Evolutionary conservation across 2,329 filamentous ascomycete species (phyloP).

Genomic region (Davidsoniella virescens): DNA sequence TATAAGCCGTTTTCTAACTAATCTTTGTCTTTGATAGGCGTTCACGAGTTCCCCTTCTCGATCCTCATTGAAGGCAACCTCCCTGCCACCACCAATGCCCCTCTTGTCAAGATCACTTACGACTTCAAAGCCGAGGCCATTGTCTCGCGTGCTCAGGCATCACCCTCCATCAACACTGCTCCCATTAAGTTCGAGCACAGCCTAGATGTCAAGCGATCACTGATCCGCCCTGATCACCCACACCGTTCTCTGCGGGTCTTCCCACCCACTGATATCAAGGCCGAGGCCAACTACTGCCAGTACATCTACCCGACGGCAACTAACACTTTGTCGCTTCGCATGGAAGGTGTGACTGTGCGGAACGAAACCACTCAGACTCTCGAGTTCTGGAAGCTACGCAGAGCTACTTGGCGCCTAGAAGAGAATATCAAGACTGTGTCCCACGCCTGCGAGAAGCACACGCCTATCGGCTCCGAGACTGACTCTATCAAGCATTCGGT

Average conservation of each 20-base stretch:
- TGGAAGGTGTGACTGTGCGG: constrained; percentile 67
- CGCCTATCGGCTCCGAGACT: constrained; percentile 27
- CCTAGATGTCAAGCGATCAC: constrained; percentile 62
- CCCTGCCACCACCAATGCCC: constrained; percentile 66
- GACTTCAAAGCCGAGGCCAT: constrained; percentile 53
- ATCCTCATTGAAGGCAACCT: constrained; percentile 70
- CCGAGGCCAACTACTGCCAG: constrained; percentile 64
- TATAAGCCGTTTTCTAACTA: constrained; percentile 14
- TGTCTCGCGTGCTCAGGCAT: constrained; percentile 40
- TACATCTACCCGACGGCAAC: constrained; percentile 75
- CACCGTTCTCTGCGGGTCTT: constrained; percentile 90
- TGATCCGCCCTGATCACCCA: constrained; percentile 56
- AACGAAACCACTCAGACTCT: constrained; percentile 56
- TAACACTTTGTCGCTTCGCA: constrained; percentile 62
- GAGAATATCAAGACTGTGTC: constrained; percentile 69
- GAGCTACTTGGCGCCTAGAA: constrained; percentile 84
- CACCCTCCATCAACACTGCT: constrained; percentile 21
- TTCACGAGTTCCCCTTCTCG: constrained; percentile 75
- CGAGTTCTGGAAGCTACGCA: constrained; percentile 72
- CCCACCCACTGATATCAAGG: constrained; percentile 85
- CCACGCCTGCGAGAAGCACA: constrained; percentile 64
- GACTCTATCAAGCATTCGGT: constrained; percentile 42
- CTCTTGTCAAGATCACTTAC: constrained; percentile 61
- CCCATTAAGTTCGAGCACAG: constrained; percentile 47
- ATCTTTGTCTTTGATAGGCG: constrained; percentile 26